phyloP scores from a whole-genome alignment of 2,329 filamentous ascomycete genomes.

The Nemania sp. region DNA sequence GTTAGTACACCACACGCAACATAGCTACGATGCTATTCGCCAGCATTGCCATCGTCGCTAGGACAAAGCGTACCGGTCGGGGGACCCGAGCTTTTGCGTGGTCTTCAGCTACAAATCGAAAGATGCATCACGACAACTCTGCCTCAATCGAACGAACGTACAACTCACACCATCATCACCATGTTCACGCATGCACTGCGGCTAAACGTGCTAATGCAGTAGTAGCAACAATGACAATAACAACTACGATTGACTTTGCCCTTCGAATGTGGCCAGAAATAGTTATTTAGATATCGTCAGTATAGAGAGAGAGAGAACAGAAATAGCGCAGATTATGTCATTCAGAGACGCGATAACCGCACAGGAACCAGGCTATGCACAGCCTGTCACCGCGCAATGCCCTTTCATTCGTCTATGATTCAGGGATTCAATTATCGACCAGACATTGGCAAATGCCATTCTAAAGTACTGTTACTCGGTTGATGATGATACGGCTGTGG shows the following conservation, averaged over 20 bases:
- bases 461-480: conserved; percentile 5
- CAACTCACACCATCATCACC: conserved; percentile 18
- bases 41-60: conserved; percentile 13
- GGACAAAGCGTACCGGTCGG: conserved; percentile 25
- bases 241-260: background rate
- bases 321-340: conserved; percentile 8
- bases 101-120: conserved; percentile 11
- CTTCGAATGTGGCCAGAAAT: conserved; percentile 14
- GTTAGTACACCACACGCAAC: background rate
- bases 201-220: conserved; percentile 11
- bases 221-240: background rate
- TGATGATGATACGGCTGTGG: conserved; percentile 13
- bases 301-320: conserved; percentile 1
- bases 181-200: conserved; percentile 31
- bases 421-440: conserved; percentile 6
- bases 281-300: conserved; percentile 3
- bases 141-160: conserved; percentile 12
- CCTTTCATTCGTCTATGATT: conserved; percentile 5
- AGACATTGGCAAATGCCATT: conserved; percentile 18
- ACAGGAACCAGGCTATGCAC: conserved; percentile 7
- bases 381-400: conserved; percentile 9
- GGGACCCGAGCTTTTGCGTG: conserved; percentile 24
- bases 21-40: background rate
- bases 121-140: conserved; percentile 29
- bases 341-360: conserved; percentile 23